Evolutionary conservation across 306 rosid genomes (phyloP).

Genomic region (Pyrus betulifolia): DNA sequence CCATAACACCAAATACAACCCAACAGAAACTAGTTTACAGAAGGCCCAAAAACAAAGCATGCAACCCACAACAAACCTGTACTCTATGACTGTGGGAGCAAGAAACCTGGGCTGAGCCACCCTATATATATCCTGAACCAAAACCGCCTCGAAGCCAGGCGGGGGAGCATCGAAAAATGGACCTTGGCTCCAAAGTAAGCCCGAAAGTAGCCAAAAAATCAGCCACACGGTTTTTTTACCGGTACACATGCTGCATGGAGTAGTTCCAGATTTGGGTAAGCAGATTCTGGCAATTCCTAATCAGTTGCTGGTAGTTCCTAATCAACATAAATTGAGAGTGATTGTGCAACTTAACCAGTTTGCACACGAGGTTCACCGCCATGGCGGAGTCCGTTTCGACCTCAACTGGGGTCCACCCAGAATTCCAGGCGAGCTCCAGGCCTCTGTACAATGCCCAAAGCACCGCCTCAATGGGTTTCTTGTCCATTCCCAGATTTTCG

Average conservation of each 20-base stretch:
- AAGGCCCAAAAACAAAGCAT: not conserved
- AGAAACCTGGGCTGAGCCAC: not conserved
- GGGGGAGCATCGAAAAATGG: slow-evolving; percentile 1
- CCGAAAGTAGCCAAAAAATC: not conserved
- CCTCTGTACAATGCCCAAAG: not conserved
- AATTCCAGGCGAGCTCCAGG: not conserved
- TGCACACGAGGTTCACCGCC: not conserved
- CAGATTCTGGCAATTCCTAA: not conserved
- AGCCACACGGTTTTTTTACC: not conserved
- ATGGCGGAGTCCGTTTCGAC: not conserved
- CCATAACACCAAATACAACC: too few species aligned
- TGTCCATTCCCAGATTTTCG: not conserved
- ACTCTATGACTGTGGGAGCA: not conserved
- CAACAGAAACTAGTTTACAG: not conserved
- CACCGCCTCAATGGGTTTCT: not conserved
- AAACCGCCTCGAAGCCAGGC: not conserved
- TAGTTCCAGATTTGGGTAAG: not conserved
- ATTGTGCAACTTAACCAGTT: not conserved
- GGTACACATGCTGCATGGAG: not conserved
- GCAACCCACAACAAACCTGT: not conserved
- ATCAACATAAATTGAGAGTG: not conserved
- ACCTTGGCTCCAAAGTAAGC: not conserved
- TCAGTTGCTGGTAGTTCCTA: not conserved
- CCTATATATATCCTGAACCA: not conserved
- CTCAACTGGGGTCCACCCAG: not conserved